A percentile compares a stretch with the other conserved stretches of the same genome.
phyloP scores from a whole-genome alignment of 73 alveolate species.

The Paramecium caudatum region DNA sequence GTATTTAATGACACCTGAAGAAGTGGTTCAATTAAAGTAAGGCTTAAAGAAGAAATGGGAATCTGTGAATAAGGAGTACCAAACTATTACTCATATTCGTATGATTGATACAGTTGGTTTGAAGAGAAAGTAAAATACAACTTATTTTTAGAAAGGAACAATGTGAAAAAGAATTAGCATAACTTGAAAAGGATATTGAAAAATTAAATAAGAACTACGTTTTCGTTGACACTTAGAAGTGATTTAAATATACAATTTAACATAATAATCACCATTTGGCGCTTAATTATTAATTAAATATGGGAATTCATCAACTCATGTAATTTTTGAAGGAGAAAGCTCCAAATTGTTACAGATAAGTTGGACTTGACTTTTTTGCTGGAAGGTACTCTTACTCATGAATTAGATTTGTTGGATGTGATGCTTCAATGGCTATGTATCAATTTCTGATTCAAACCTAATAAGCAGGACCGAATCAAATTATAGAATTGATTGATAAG shows the following conservation, averaged over 20 bases:
- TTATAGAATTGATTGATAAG: constrained; percentile 91
- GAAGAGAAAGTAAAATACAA: constrained; percentile 86
- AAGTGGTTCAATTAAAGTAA: constrained; percentile 88
- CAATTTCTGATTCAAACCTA: constrained; percentile 95
- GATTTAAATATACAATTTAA: constrained; percentile 24
- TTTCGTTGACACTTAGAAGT: constrained; percentile 91
- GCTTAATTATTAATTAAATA: constrained; percentile 64
- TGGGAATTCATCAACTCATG: constrained; percentile 98
- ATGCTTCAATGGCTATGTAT: constrained; percentile 97
- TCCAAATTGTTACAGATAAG: constrained; percentile 77
- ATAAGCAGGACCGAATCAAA: constrained; percentile 83
- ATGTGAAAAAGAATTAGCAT: constrained; percentile 94
- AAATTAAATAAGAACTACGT: constrained; percentile 91
- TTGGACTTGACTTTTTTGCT: constrained; percentile 79
- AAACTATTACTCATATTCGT: constrained; percentile 92
- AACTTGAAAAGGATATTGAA: constrained; percentile 94
- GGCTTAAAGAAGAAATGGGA: constrained; percentile 98
- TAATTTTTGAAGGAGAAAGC: constrained; percentile 94
- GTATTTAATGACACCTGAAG: constrained; percentile 91
- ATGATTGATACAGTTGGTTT: constrained; percentile 95
- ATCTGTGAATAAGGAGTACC: constrained; percentile 92
- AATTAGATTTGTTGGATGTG: constrained; percentile 93
- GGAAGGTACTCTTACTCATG: constrained; percentile 84
- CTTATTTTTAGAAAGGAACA: constrained; percentile 84
- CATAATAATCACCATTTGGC: neutral